Evolutionary conservation across 495 filamentous ascomycete species (phyloP).

Genomic region (Elasticomyces elasticus): DNA sequence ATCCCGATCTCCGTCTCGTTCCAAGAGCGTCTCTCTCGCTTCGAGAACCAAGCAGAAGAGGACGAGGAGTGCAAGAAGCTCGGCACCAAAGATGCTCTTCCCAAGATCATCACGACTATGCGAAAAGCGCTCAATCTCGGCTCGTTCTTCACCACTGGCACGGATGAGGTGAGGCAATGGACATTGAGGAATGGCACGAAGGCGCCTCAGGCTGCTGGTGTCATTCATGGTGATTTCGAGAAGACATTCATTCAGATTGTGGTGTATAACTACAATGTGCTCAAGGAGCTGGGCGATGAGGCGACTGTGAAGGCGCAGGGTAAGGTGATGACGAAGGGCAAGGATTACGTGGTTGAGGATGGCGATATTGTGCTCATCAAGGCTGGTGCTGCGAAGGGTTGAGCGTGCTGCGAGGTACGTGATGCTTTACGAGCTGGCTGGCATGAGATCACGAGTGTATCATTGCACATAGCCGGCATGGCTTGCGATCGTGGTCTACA

Average conservation of each 20-base stretch:
- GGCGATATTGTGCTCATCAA: slow-evolving; percentile 81
- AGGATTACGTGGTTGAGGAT: slow-evolving; percentile 84
- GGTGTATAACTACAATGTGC: slow-evolving; percentile 70
- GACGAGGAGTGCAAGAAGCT: slow-evolving; percentile 82
- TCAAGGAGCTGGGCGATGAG: slow-evolving; percentile 85
- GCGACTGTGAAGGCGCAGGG: slow-evolving; percentile 79
- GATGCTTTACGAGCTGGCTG: neutral
- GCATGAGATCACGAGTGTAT: neutral
- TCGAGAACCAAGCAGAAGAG: slow-evolving; percentile 67
- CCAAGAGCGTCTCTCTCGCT: slow-evolving; percentile 78
- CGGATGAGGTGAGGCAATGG: slow-evolving; percentile 98
- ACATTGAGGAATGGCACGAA: slow-evolving; percentile 94
- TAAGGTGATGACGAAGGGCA: slow-evolving; percentile 97
- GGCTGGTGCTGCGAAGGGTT: slow-evolving; percentile 85
- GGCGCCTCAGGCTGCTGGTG: slow-evolving; percentile 91
- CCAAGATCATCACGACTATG: slow-evolving; percentile 93
- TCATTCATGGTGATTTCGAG: slow-evolving; percentile 98
- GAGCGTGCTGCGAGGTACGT: neutral
- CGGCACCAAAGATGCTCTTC: slow-evolving; percentile 75
- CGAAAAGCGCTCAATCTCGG: slow-evolving; percentile 77
- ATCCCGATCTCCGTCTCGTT: slow-evolving; percentile 87
- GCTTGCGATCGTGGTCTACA: neutral
- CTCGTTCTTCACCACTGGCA: slow-evolving; percentile 94
- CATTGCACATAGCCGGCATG: too few species aligned
- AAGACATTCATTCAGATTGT: slow-evolving; percentile 99